A percentile compares a stretch with the other conserved stretches of the same genome.
phyloP scores from a whole-genome alignment of 208 protist genomes.

The Trichomonas tenax region DNA sequence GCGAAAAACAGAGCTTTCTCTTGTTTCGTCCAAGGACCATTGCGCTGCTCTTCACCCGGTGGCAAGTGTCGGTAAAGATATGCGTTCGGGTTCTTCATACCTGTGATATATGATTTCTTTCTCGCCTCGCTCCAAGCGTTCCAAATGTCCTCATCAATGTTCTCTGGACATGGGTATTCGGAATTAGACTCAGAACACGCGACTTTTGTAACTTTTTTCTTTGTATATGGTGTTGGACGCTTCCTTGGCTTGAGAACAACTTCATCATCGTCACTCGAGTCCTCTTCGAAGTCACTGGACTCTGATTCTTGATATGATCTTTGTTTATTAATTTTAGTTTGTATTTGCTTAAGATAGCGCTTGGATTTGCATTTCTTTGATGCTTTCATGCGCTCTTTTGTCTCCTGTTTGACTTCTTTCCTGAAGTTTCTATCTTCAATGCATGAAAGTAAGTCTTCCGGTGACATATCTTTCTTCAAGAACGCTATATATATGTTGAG shows the following conservation, averaged over 20 bases:
- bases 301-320: background rate
- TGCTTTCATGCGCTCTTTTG: background rate
- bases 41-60: background rate
- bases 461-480: background rate
- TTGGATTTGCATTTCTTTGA: background rate
- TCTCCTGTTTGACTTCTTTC: background rate
- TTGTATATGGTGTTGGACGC: background rate
- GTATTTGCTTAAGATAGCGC: background rate
- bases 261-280: background rate
- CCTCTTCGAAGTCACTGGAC: background rate
- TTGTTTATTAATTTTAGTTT: background rate
- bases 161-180: background rate
- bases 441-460: background rate
- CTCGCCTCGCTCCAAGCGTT: background rate
- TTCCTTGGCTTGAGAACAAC: background rate
- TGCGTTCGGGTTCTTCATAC: background rate
- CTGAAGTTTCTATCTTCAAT: background rate
- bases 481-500: background rate
- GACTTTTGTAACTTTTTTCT: background rate
- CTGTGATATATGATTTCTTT: background rate
- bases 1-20: background rate
- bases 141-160: background rate
- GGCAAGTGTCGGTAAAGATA: background rate
- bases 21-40: background rate
- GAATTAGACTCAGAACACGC: background rate